Base-by-base conservation (phyloP, 306 rosid species). In the Quercus aquifolioides region DNA sequence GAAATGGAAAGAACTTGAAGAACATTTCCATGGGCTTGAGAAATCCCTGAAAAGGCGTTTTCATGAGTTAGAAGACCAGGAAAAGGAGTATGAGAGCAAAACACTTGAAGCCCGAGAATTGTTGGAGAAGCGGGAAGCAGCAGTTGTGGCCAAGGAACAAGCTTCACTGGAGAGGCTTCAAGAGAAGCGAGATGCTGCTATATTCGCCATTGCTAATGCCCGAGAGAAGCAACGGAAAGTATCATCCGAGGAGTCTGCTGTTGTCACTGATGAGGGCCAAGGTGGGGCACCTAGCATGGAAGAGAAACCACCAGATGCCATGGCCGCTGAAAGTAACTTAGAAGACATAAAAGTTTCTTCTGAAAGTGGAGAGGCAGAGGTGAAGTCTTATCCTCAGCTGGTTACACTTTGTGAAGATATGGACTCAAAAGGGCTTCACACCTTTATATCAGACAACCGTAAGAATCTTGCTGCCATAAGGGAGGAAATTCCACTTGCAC, bases 1-100 rank as follows among this genome's bases (percentile, higher is more conserved):
- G 87, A 96, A 93, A 86, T 96, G 99, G 99, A 96, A 91, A 84
- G 98, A 96, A 85, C 90, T 96, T 38, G 99, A 96, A 87, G 99
- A 89, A 64, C 99, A 93, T 80, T 91, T 96, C 23, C 97, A 91
- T 54, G 99, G 99, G 78, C 96, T 96, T 73, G 99, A 96, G 85
- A 96, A 93, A 82, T 96, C 99, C 81, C 81, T 96, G 76, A 96
- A 96, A 87, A 91, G 99, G 83, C 99, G 99, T 86, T 96, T 96
- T 72, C 90, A 93, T 85, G 98, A 91, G 81, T 81, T 96, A 84
- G 99, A 96, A 82, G 96, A 88, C 87, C 99, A 96, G 76, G 99
- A 96, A 82, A 96, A 93, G 83, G 93, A 84, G 85, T 96, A 91
- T 26, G 92, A 89, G 71, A 89, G 74, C 82, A 91, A 89, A 83